Base-by-base conservation (phyloP, 2,329 filamentous ascomycete genomes). In the Trichoderma asperellum region DNA sequence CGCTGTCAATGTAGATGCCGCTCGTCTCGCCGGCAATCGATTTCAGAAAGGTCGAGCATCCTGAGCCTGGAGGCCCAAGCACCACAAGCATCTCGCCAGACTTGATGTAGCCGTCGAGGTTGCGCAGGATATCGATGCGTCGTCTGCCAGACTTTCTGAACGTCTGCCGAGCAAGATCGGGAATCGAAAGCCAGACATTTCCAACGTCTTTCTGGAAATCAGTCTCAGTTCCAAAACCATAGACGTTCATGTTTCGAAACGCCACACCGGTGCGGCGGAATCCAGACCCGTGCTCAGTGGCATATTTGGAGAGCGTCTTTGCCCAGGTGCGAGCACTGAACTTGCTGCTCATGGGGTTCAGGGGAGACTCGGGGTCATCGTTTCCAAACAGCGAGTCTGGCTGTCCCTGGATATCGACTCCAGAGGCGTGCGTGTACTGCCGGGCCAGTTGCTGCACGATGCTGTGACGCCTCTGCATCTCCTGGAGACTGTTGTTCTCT, bases 21-120 rank as follows among this genome's bases (percentile, higher is more conserved):
- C 76, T 79, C 32, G 88, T 80, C 60, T 85, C 83, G 72, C 91
- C 91, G 35, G 88, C 83, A 4, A 92, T 81, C 68, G 89, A 81
- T 76, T 88, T 89, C 2, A 89, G 78, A 1, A 89, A 78, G 0
- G 87, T 89, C 37, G 82, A 85, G 77, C 87, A 89, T 27, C 88
- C 87, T 10, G 84, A 85, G 0, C 84, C 83, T 7, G 89, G 89
- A 56, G 87, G 84, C 21, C 89, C 89, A 2, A 91, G 82, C 4
- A 91, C 89, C 1, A 90, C 84, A n/a, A 91, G 77, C 81, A 91
- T 86, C 81, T 91, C 88, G 6, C 89, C 88, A 55, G 82, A 83
- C 71, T 85, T 82, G 34, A 91, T 79, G 10, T 89, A 72, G 14
- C 89, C 89, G 73, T 90, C 85, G 69, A 90, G 89, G 66, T 86